Evolutionary conservation across 805 yeast genomes (phyloP), one percentile per base, ranked within the genome.

Genomic region (Candida succiphila): DNA sequence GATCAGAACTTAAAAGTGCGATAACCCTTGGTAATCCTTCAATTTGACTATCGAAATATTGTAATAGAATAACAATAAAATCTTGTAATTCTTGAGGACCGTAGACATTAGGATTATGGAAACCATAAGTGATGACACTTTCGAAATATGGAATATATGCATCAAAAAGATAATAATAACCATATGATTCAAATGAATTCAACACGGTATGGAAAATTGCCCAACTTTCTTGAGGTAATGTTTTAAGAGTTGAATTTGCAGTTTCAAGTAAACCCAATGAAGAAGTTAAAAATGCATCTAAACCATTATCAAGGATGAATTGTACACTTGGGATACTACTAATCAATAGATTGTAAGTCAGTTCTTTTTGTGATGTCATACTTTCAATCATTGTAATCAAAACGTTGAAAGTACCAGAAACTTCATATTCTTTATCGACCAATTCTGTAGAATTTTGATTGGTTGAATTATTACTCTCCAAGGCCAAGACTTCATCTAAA

Each of bases 401-500:
- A 2, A 96, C 88, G 44, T 78, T 79, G 41, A 89, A 55, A 23
- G 87, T 69, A 12, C 95, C 94, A 16, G 78, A 59, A 0, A 88
- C 94, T 16, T 95, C 86, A 69, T 77, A 72, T 29, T 78, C 75
- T 54, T 86, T 87, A 38, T 83, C 94, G 12, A 73, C 68, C 20
- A 51, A 58, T 5, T 51, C 57, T 19, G 54, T 48, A n/a, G 36
- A n/a, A 23, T 34, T 33, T 26, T 57, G 56, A 34, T 62, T 69
- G 17, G 61, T 63, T 25, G 64, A 62, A 7, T 42, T 42, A 29
- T 60, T 63, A 13, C 52, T 51, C 18, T 52, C 52, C 30, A 56
- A 38, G 36, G 56, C 59, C 34, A 73, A 59, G 22, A 84, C 56
- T 33, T 86, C 95, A 36, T 67, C 62, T 2, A 86, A 85, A 20